phyloP scores from a whole-genome alignment of 148 eudicot species.

The Oxyria digyna region DNA sequence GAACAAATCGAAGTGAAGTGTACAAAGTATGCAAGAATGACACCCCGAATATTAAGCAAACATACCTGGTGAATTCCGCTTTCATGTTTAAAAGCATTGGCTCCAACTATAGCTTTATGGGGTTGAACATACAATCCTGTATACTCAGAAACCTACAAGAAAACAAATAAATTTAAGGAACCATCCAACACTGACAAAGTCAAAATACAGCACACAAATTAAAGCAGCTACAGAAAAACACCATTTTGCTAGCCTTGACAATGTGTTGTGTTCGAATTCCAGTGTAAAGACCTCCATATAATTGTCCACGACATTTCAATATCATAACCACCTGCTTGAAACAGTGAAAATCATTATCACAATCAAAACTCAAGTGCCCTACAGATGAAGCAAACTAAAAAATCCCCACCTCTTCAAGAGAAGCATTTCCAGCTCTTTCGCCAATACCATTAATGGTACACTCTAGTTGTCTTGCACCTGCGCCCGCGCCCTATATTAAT shows the following conservation, averaged over 20 bases:
- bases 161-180: background rate
- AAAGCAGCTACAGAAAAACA: background rate
- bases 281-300: constrained; percentile 30
- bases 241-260: constrained; percentile 40
- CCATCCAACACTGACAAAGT: background rate
- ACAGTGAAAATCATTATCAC: background rate
- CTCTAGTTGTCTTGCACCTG: constrained; percentile 92
- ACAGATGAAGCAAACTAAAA: constrained; percentile 1
- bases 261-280: constrained; percentile 32
- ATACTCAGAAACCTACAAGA: constrained; percentile 31
- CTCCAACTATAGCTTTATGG: constrained; percentile 57
- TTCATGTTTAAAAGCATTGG: constrained; percentile 54
- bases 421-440: constrained; percentile 97
- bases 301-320: constrained; percentile 36
- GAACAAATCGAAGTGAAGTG: background rate
- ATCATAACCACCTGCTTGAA: constrained; percentile 48
- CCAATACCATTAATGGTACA: constrained; percentile 95
- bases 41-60: background rate
- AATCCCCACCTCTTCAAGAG: constrained; percentile 78
- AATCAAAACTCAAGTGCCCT: background rate
- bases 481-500: constrained; percentile 75
- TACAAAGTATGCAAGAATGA: too few species aligned
- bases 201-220: background rate
- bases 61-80: constrained; percentile 45
- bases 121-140: constrained; percentile 35